Evolutionary conservation across 208 protist genomes (phyloP).

Genomic region (Leishmania braziliensis): DNA sequence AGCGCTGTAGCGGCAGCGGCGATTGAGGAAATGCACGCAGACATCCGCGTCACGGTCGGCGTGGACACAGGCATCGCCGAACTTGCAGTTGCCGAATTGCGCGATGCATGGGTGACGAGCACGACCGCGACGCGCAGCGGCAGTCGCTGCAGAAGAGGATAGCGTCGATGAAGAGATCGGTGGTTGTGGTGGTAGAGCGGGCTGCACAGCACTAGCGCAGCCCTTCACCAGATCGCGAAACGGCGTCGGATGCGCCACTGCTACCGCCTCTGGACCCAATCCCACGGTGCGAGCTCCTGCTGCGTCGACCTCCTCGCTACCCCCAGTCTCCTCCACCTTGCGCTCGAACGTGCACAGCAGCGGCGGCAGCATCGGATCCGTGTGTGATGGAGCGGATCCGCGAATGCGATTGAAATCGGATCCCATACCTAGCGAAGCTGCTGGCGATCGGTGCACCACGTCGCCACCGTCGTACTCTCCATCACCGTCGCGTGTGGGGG

Average conservation of each 20-base stretch:
- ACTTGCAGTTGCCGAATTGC: constrained; percentile 79
- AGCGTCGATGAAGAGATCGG: not conserved
- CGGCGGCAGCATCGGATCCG: constrained; percentile 27
- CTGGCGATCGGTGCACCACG: not conserved
- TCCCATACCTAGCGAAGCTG: constrained; percentile 13
- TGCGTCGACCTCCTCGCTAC: not conserved
- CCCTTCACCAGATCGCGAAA: constrained; percentile 20
- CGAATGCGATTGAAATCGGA: constrained; percentile 44
- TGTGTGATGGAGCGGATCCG: constrained; percentile 37
- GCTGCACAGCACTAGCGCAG: not conserved
- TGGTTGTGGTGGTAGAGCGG: not conserved
- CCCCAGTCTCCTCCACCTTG: not conserved
- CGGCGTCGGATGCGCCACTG: constrained; percentile 25
- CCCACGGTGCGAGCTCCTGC: not conserved
- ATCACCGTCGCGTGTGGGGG: not conserved
- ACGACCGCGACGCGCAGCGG: not conserved
- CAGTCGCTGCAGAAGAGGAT: not conserved
- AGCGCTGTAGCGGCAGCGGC: constrained; percentile 43
- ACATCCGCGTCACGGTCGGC: constrained; percentile 67
- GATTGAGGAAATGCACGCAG: constrained; percentile 71
- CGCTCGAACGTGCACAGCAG: not conserved
- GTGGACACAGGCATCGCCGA: constrained; percentile 59
- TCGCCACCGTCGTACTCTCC: not conserved
- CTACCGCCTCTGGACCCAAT: not conserved
- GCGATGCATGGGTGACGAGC: constrained; percentile 68